phyloP scores from a whole-genome alignment of 257 asterid genomes.

The Solanum ossicruentum region DNA sequence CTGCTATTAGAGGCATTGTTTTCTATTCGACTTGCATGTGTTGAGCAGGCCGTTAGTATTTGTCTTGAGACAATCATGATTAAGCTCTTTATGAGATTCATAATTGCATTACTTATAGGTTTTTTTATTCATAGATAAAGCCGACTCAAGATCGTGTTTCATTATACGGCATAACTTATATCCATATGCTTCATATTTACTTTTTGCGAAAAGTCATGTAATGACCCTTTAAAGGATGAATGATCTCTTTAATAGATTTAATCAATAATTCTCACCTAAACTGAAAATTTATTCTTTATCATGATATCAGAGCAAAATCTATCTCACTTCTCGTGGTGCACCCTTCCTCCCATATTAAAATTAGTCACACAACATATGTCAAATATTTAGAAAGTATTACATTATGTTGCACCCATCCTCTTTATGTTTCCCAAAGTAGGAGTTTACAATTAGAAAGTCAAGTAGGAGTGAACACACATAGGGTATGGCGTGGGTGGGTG shows the following conservation, averaged over 20 bases:
- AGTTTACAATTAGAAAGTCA: background rate
- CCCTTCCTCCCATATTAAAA: background rate
- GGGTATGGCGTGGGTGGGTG: background rate
- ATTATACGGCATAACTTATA: background rate
- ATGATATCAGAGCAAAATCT: background rate
- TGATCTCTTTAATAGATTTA: background rate
- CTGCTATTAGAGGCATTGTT: background rate
- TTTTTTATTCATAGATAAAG: background rate
- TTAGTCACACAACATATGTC: background rate
- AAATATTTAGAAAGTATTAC: background rate
- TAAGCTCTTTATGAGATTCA: background rate
- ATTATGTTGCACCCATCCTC: background rate
- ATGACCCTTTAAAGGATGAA: background rate
- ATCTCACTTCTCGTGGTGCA: background rate
- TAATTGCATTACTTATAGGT: background rate
- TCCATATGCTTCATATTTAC: background rate
- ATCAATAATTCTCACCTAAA: background rate
- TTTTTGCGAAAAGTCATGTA: too few species aligned
- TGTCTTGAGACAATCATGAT: rapidly evolving
- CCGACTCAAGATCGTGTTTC: background rate
- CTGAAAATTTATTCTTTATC: background rate
- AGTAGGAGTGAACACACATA: background rate
- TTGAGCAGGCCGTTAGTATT: background rate
- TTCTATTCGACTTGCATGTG: background rate
- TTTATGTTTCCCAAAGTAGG: background rate